These are phyloP conservation scores for Myriosclerotinia curreyana DNA, from an alignment of 2,329 filamentous ascomycete species.

Conservation along the genomic window DNA sequence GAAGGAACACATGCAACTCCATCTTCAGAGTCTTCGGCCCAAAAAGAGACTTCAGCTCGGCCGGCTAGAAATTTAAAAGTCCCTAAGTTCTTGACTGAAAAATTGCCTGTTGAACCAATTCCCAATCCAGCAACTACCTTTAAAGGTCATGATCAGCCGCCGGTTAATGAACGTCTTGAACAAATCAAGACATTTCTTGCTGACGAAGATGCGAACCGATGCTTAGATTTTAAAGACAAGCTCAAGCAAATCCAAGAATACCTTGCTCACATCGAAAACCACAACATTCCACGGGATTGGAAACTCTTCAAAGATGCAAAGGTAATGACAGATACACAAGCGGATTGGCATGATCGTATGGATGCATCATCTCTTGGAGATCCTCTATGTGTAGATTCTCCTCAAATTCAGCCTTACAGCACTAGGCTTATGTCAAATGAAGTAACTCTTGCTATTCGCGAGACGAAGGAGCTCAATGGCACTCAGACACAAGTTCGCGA, in stretches of 20 bases:
- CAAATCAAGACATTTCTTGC: constrained; percentile 47
- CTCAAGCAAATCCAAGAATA: constrained; percentile 37
- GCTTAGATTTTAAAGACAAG: constrained; percentile 43
- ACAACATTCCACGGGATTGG: constrained; percentile 15
- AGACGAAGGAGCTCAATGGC: constrained; percentile 24
- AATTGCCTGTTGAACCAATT: background rate
- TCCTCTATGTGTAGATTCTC: constrained; percentile 15
- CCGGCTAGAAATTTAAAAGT: constrained; percentile 4
- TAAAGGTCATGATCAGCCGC: constrained; percentile 38
- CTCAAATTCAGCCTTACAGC: constrained; percentile 25
- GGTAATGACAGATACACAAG: constrained; percentile 30
- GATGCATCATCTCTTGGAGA: constrained; percentile 13
- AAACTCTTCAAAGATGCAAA: constrained; percentile 30
- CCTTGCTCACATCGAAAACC: constrained; percentile 23
- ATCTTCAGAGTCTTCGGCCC: background rate
- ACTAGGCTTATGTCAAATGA: constrained; percentile 28
- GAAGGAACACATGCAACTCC: background rate
- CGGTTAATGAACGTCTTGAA: constrained; percentile 38
- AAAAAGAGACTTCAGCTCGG: too few species aligned
- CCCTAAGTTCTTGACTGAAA: constrained; percentile 7
- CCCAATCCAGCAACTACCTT: constrained; percentile 18
- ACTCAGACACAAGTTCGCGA: constrained; percentile 27
- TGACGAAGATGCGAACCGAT: constrained; percentile 48
- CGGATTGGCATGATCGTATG: constrained; percentile 27
- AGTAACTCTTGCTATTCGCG: constrained; percentile 15